Evolutionary conservation across 1,284 basidiomycete species (phyloP), one percentile per base, ranked within the genome.

Genomic region (Rugosomyces carneus): DNA sequence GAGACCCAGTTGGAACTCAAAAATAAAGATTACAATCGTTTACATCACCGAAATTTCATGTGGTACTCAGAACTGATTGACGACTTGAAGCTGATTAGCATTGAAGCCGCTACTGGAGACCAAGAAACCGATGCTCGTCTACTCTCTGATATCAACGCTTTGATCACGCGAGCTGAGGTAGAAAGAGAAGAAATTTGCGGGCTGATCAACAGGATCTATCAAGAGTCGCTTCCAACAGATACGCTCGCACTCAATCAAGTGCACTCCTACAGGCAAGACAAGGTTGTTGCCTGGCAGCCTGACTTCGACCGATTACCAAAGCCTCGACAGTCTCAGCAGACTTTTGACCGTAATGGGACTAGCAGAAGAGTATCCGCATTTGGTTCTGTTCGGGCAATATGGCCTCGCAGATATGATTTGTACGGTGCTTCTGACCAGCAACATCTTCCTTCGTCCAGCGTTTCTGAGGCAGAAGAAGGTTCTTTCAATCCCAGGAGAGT

Each of bases 221-320:
- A 77, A 55, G 81, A 90, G 50, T 86, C 91, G 0, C 63, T 81
- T 0, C 78, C 86, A 39, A 89, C 81, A 13, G 91, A 96, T 60
- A 94, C 93, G 0, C 75, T 97, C 32, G 88, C 85, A 38, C 74
- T 98, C 48, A 98, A 95, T 55, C 80, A 83, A 48, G 90, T 95
- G 5, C 81, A 93, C 39, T 82, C 89, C 2, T 83, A 84, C 47
- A 76, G 94, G 35, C 94, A 97, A 66, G 92, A 96, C 60, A 89
- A 88, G 64, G 93, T 96, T 42, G 92, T 97, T n/a, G 89, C 89
- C 35, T 98, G 94, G 91, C 93, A 96, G 60, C 77, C 80, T 48
- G 87, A 92, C 58, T 91, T 93, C 59, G 84, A 89, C 57, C 76
- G 75, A 44, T 69, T 81, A 47, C 86, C 84, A 2, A 87, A 83